Base-by-base conservation (phyloP, 257 asterid genomes). In the Mitragyna speciosa region DNA sequence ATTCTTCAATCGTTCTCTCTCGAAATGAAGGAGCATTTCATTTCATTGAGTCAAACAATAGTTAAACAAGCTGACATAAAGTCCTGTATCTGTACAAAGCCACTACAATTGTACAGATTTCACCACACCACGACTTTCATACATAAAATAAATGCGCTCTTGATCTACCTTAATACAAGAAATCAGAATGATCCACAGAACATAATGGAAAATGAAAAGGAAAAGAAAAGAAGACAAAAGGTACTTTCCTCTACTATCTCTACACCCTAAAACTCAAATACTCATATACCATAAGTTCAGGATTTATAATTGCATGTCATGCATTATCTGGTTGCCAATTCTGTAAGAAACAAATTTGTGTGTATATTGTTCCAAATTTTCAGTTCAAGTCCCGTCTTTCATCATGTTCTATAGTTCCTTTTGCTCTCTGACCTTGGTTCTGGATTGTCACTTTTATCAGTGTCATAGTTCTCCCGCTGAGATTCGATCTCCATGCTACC, bases 391-490 rank as follows among this genome's bases (percentile, higher is more conserved):
- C 36, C 79, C 47, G 16, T 49, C 30, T 45, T 43, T 52, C 33
- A 63, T 76, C 56, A 82, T 72, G 82, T 36, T 81, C 81, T 84
- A 41, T 80, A 56, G 54, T 47, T 77, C 82, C 88, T 84, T 72
- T 76, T 84, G 76, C 88, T 86, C 75, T 84, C 87, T 8, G 89
- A 82, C 74, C 82, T 86, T 45, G 85, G 74, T 79, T 93, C 97
- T 77, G 86, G 93, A 75, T 84, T 86, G 85, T 90, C 97, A 45
- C 98, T 93, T 84, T 87, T 91, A 87, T 93, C 98, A 19, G 94
- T 89, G 88, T 91, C 98, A 10, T 85, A 89, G 81, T 78, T 93
- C 56, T 77, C 87, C 82, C 81, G 78, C 72, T 91, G 91, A 24
- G 89, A 58, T 49, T 95, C 99, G 58, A 86, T 83, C 85, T 92